phyloP scores from a whole-genome alignment of 2,329 filamentous ascomycete genomes.

The Colletotrichum brevisporum region DNA sequence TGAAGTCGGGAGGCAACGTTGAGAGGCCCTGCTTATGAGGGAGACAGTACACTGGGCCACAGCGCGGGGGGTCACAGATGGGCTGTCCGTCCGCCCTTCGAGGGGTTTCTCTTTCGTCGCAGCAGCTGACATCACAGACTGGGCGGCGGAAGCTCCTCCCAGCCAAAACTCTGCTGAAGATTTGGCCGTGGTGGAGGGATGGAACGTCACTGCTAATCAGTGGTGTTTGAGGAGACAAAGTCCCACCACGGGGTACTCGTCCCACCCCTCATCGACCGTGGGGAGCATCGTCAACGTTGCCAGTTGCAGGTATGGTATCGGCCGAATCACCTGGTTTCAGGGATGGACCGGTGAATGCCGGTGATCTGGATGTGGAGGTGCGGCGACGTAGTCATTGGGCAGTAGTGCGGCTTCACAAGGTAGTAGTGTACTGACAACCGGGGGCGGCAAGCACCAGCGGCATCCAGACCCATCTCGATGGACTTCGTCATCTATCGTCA shows the following conservation, averaged over 20 bases:
- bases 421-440: not conserved
- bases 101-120: slow-evolving; percentile 19
- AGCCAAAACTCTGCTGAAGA: slow-evolving; percentile 32
- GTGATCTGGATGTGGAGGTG: not conserved
- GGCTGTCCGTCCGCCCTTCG: slow-evolving; percentile 6
- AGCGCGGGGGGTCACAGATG: slow-evolving; percentile 1
- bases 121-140: slow-evolving; percentile 40
- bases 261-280: slow-evolving; percentile 24
- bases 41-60: slow-evolving; percentile 1
- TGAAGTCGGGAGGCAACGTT: not conserved
- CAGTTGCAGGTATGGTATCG: slow-evolving; percentile 30
- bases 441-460: slow-evolving; percentile 4
- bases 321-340: slow-evolving; percentile 31
- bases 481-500: slow-evolving; percentile 24
- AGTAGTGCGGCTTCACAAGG: too few species aligned
- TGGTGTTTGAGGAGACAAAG: slow-evolving; percentile 29
- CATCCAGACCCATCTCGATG: not conserved
- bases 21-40: slow-evolving; percentile 36
- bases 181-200: slow-evolving; percentile 38
- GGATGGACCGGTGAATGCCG: slow-evolving; percentile 19
- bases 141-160: slow-evolving; percentile 11
- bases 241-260: slow-evolving; percentile 27
- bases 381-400: not conserved
- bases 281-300: slow-evolving; percentile 37
- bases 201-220: slow-evolving; percentile 42